Base-by-base conservation (phyloP, 345 rosid species). In the Iberis pinnata region DNA sequence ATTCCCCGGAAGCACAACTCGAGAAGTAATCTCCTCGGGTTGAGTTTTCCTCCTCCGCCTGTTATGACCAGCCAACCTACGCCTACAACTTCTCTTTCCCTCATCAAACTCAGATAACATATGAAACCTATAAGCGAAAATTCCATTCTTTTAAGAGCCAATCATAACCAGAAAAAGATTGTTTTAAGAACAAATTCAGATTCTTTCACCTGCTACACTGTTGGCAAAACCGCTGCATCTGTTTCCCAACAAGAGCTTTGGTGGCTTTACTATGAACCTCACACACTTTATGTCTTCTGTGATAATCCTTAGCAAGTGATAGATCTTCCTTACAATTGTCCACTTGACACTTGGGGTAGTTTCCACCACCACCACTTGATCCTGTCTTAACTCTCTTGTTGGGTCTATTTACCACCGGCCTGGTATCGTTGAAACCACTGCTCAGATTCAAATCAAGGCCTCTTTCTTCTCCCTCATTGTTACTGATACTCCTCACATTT, bases 181-280 rank as follows among this genome's bases (percentile, higher is more conserved):
- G 12, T 52, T 17, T 1, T 3, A 40, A 2, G 18, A 56, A 31
- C 14, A 38, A 43, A 24, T 0, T 17, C 3, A 64, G 59, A 11
- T 3, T 45, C n/a, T 19, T 35, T 11, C 58, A 88, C 97, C 97
- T 82, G 89, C 97, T 88, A 63, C 97, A 88, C 82, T 88, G 97
- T 71, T 88, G 97, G 75, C 97, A 88, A 39, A 88, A 88, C 76
- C 97, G 79, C 77, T 88, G 97, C 95, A 88, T 79, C 75, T 80
- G 97, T 64, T 82, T 80, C 44, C 79, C 84, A 20, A 88, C 92
- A 15, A 78, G 73, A 48, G 89, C 92, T 61, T 82, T 76, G 0
- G 79, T 63, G 42, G 89, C 69, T 71, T 88, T 88, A 67, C 97
- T 88, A 49, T 88, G 97, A 73, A 65, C 53, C 64, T 85, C 89